Evolutionary conservation across 225 moss, liverwort and hornwort species (phyloP), one percentile per base, ranked within the genome.

Genomic region (Pseudoscleropodium purum): DNA sequence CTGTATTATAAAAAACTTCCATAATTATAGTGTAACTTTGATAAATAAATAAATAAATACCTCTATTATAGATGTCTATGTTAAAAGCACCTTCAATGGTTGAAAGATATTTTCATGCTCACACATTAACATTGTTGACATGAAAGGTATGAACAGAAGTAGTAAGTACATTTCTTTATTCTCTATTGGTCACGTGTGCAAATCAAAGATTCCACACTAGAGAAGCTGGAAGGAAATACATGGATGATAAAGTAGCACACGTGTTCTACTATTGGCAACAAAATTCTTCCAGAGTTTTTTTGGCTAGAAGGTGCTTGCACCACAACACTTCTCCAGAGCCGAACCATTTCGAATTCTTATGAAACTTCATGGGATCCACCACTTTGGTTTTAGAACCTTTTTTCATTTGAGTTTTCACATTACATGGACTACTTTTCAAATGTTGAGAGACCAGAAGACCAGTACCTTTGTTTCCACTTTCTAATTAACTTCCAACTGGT

Each of bases 321-420:
- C 11, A 21, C 0, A 13, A 15, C 6, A 37, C 11, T 68, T 66
- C 72, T 26, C 8, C 0, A 0, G 9, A 21, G 4, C 21, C 0
- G 3, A 0, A 72, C 15, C 26, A 41, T 43, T 43, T 43, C 27
- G 3, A 13, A 16, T 24, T 70, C 24, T 39, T 25, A 39, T 41
- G 41, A 72, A 73, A 29, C 3, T 27, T 27, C 3, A 43, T 43
- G 3, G 27, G 1, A 73, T 26, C 9, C 3, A 39, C 15, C 9
- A 43, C 27, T 15, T 73, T 73, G 15, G 56, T 56, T 18, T 56
- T 16, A 54, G 4, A 54, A 17, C 54, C 17, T 54, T 54, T 17
- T 54, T 54, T 17, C 8, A 5, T 0, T 0, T 8, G 39, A 23
- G 13, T 69, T 37, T 68, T 69, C n/a, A n/a, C 7, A 23, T 69